phyloP scores from a whole-genome alignment of 2,329 filamentous ascomycete species.

The Colletotrichum agaves region DNA sequence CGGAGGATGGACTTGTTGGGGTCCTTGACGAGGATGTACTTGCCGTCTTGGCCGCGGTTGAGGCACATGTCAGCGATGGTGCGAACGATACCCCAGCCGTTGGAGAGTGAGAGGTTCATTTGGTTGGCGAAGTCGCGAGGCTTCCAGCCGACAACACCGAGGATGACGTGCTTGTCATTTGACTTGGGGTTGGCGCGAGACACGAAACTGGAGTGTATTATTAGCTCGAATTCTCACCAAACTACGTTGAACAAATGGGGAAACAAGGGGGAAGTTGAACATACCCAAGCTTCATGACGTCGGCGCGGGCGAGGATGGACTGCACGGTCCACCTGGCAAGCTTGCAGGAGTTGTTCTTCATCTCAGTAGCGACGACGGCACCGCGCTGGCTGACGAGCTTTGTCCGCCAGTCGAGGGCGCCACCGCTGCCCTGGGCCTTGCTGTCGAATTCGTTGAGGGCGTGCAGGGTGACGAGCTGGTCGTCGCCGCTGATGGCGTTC shows the following conservation, averaged over 20 bases:
- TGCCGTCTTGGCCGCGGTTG: constrained; percentile 76
- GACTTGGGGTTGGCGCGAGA: constrained; percentile 92
- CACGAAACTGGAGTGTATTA: constrained; percentile 75
- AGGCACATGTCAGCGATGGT: constrained; percentile 97
- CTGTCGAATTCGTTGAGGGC: constrained; percentile 99
- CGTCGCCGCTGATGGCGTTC: constrained; percentile 91
- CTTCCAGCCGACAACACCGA: constrained; percentile 98
- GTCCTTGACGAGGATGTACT: constrained; percentile 87
- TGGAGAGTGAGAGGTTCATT: constrained; percentile 97
- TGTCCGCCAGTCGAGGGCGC: constrained; percentile 94
- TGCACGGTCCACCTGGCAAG: constrained; percentile 97
- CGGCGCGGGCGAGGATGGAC: constrained; percentile 95
- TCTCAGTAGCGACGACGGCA: constrained; percentile 97
- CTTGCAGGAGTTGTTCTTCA: constrained; percentile 99
- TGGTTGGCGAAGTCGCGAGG: constrained; percentile 95
- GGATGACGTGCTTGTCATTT: constrained; percentile 92
- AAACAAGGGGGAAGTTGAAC: constrained; percentile 45
- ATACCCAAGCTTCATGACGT: constrained; percentile 97
- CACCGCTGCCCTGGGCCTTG: constrained; percentile 95
- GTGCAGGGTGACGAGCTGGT: constrained; percentile 92
- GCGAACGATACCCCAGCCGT: constrained; percentile 98
- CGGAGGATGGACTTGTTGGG: constrained; percentile 97
- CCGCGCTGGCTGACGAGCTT: constrained; percentile 95
- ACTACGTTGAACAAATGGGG: background rate
- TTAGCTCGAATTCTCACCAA: constrained; percentile 41